These are phyloP conservation scores for Biscutella laevigata DNA, from an alignment of 441 rosid genomes.

Conservation along the genomic window DNA sequence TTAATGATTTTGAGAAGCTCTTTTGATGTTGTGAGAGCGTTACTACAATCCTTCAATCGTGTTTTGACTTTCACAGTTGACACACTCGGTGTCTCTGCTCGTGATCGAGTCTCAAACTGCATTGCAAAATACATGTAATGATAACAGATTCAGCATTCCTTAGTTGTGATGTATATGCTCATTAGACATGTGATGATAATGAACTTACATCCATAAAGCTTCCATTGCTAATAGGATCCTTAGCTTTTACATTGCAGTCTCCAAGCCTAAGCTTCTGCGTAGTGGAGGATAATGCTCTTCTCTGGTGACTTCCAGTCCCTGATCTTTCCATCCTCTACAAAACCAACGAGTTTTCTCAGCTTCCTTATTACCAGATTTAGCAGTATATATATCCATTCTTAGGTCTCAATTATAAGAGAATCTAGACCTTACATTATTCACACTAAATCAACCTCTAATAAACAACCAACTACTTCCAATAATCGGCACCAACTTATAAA, in stretches of 20 bases:
- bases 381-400: background rate
- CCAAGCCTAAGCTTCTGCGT: slow-evolving; percentile 57
- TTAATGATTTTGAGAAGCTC: slow-evolving; percentile 89
- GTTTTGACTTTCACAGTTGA: slow-evolving; percentile 55
- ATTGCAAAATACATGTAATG: slow-evolving; percentile 12
- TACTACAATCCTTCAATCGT: slow-evolving; percentile 82
- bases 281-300: slow-evolving; percentile 58
- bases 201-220: slow-evolving; percentile 94
- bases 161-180: background rate
- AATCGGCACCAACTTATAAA: slow-evolving; percentile 23
- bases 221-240: slow-evolving; percentile 68
- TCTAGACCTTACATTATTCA: slow-evolving; percentile 22
- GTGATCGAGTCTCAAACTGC: slow-evolving; percentile 83
- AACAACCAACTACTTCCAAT: slow-evolving; percentile 25
- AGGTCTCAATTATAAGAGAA: slow-evolving; percentile 21
- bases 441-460: slow-evolving; percentile 20
- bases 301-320: slow-evolving; percentile 66
- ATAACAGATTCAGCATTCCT: background rate
- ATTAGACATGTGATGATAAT: no score
- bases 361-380: background rate
- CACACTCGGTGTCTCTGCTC: slow-evolving; percentile 66
- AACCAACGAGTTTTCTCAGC: slow-evolving; percentile 18
- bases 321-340: slow-evolving; percentile 75
- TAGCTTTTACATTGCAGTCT: slow-evolving; percentile 42
- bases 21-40: slow-evolving; percentile 90